Base-by-base conservation (phyloP, 306 rosid genomes). In the Purshia tridentata region DNA sequence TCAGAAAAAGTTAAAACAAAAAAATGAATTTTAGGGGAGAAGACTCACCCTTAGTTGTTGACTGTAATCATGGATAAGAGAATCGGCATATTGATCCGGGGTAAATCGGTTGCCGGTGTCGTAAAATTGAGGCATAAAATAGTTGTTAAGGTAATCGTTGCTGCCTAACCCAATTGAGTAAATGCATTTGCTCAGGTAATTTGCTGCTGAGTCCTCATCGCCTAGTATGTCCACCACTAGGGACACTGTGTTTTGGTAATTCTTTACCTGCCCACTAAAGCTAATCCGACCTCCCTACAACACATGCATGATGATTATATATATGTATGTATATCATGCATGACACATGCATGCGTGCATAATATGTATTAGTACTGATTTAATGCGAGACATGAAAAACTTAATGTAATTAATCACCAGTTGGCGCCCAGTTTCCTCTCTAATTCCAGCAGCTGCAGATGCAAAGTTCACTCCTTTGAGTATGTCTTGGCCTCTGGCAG, bases 401-500 rank as follows among this genome's bases (percentile, higher is more conserved):
- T n/a, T n/a, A n/a, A n/a, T 13, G 55, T 39, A 8, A 59, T 20
- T 20, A 42, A 4, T 52, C 71, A 94, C 99, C 96, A 94, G 65
- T 73, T 94, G 99, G 15, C 67, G 96, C 44, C 99, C 99, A 9
- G 97, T 94, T 86, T 91, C 99, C 10, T 91, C 96, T 81, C 97
- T 87, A 10, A 94, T 94, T 77, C 97, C 99, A 3, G 99, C 97
- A 42, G 99, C 99, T 53, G 98, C 99, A 2, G 99, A 94, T 54
- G 99, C 99, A 83, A 85, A 94, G 73, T 94, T 94, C 6, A 90
- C 90, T 72, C 99, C 99, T 65, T 6, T 69, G 18, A 94, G 90
- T 23, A 94, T 83, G 53, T 86, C 85, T 82, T 68, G 84, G 14
- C 89, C 99, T 2, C 85, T 83, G 4, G 88, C 91, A 18, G 76